These are phyloP conservation scores for Protea cynaroides DNA, from an alignment of 164 flowering plant species.

Conservation along the genomic window DNA sequence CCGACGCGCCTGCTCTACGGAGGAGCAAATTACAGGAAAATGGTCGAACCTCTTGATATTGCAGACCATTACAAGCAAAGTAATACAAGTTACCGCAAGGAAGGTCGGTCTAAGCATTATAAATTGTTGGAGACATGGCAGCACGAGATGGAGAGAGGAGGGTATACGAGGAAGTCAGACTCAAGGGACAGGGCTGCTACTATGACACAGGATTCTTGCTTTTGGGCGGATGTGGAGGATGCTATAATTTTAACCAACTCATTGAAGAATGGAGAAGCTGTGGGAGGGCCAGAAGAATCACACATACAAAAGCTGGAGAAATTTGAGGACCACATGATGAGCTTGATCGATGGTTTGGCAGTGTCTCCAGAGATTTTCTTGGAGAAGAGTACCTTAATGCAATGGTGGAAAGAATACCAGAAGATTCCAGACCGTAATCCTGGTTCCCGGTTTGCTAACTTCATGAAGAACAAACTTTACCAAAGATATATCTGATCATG, in stretches of 20 bases:
- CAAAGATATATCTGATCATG: neutral
- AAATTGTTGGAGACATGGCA: constrained; percentile 28
- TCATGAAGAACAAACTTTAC: constrained; percentile 12
- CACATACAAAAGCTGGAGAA: neutral
- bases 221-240: constrained; percentile 52
- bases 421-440: constrained; percentile 1
- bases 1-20: constrained; percentile 24
- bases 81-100: constrained; percentile 13
- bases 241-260: constrained; percentile 12
- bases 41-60: constrained; percentile 54
- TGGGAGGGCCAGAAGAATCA: too few species aligned
- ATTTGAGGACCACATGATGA: constrained; percentile 34
- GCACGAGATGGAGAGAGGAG: neutral
- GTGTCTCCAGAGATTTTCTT: constrained; percentile 42
- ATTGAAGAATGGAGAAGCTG: constrained; percentile 8
- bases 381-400: constrained; percentile 38
- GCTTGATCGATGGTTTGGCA: constrained; percentile 16
- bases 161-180: neutral
- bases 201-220: constrained; percentile 46
- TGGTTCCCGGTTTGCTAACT: constrained; percentile 13
- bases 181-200: neutral
- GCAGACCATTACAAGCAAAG: constrained; percentile 30
- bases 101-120: constrained; percentile 29
- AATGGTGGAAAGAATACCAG: constrained; percentile 36
- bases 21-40: constrained; percentile 40